Conservation (phyloP, 441 rosid genomes). For the Geranium incanum region DNA sequence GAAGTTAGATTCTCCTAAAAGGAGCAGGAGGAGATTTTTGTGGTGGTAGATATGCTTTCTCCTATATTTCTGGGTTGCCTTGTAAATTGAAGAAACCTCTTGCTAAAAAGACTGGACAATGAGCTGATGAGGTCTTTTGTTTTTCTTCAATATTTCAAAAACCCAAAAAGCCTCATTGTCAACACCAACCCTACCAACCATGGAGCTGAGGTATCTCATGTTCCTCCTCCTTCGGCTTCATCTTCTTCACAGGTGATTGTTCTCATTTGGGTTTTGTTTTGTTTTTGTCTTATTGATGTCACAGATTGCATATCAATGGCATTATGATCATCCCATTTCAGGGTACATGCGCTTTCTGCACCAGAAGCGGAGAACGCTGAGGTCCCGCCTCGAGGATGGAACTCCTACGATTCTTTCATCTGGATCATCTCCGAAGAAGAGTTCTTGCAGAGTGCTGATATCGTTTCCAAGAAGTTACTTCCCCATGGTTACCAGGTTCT, state of each 20-base stretch:
- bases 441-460: conserved; percentile 62
- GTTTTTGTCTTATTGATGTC: background rate
- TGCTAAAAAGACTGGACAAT: background rate
- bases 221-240: conserved; percentile 8
- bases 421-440: conserved; percentile 82
- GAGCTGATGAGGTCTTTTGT: background rate
- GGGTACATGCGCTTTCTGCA: background rate
- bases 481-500: conserved; percentile 67
- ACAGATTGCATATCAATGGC: background rate
- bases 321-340: background rate
- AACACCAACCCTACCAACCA: background rate
- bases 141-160: background rate
- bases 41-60: background rate
- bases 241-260: conserved; percentile 1
- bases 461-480: conserved; percentile 52
- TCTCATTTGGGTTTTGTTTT: background rate
- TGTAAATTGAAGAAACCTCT: conserved; percentile 3
- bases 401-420: conserved; percentile 80
- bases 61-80: conserved; percentile 6
- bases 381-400: conserved; percentile 94
- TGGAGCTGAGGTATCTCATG: background rate
- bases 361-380: conserved; percentile 27
- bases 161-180: background rate
- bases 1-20: conserved; percentile 3
- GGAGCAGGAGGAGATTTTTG: background rate